phyloP scores from a whole-genome alignment of 148 eudicot species.

The Fagopyrum homotropicum region DNA sequence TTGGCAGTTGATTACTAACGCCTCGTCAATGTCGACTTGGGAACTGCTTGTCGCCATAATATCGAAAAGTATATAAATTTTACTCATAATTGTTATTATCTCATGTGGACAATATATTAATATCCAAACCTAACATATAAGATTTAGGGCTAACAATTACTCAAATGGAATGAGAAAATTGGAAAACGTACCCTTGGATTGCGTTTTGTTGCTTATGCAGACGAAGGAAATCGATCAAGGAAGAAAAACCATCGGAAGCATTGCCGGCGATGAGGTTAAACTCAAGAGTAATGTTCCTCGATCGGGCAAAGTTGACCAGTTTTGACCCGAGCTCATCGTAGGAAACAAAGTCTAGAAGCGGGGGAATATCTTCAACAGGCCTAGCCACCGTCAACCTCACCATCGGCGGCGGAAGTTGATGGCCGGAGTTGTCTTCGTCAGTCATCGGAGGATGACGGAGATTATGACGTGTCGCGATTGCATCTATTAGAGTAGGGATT shows the following conservation, averaged over 20 bases:
- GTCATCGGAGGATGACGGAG: background rate
- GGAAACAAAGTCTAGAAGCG: constrained; percentile 48
- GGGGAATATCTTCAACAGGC: constrained; percentile 48
- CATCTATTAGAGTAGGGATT: constrained; percentile 78
- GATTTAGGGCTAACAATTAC: no score
- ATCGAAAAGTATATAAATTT: no score
- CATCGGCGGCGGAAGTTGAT: constrained; percentile 25
- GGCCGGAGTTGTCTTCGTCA: background rate
- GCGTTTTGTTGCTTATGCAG: background rate
- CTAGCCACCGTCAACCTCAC: constrained; percentile 75
- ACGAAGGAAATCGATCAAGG: constrained; percentile 47
- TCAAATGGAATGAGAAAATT: no score
- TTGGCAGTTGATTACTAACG: constrained; percentile 68
- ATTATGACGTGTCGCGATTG: constrained; percentile 43
- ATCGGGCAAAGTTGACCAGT: constrained; percentile 58
- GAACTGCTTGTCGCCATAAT: background rate
- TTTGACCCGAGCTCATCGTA: constrained; percentile 65
- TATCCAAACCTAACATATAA: no score
- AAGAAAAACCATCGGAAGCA: constrained; percentile 58
- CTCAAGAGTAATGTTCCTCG: constrained; percentile 50
- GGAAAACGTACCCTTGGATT: background rate
- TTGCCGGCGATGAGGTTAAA: constrained; percentile 54
- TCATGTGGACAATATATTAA: no score
- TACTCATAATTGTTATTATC: no score
- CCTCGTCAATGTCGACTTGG: constrained; percentile 22